Evolutionary conservation across 2,329 filamentous ascomycete genomes (phyloP).

Genomic region (Huntiella abstrusa): DNA sequence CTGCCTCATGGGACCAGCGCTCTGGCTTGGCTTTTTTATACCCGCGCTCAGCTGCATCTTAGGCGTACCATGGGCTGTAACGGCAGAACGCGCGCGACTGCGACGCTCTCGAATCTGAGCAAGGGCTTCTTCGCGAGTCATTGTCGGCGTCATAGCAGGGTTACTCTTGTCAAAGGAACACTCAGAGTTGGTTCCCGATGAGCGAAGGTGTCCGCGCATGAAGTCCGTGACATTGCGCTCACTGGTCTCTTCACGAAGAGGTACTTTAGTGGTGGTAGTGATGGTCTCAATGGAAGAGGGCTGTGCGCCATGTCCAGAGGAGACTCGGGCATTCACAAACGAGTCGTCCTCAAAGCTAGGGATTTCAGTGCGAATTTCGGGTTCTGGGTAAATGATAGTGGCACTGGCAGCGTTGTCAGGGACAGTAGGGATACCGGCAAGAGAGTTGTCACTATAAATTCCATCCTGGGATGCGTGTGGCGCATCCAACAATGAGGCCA

Average conservation of each 20-base stretch:
- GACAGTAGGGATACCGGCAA: conserved; percentile 7
- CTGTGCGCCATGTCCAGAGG: not conserved
- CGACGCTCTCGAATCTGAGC: conserved; percentile 56
- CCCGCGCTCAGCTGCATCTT: not conserved
- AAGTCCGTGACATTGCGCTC: conserved; percentile 10
- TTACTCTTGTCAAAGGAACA: conserved; percentile 33
- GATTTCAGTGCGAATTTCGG: conserved; percentile 15
- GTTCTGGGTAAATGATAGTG: conserved; percentile 11
- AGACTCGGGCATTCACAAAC: conserved; percentile 14
- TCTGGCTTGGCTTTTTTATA: not conserved
- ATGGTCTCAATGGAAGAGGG: conserved; percentile 23
- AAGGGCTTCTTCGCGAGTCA: conserved; percentile 56
- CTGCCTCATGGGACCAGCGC: conserved; percentile 14
- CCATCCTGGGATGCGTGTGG: conserved; percentile 20
- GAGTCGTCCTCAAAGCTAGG: conserved; percentile 16
- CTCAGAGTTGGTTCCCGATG: conserved; percentile 1
- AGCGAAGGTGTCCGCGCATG: conserved; percentile 3
- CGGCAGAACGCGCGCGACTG: conserved; percentile 43
- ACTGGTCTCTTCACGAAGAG: conserved; percentile 27
- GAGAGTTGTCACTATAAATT: not conserved
- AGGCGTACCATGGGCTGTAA: not conserved
- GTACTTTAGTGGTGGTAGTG: conserved; percentile 32
- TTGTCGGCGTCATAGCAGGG: conserved; percentile 42
- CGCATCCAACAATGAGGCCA: conserved; percentile 41
- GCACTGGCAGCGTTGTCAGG: conserved; percentile 7